These are phyloP conservation scores for Lentinula novae-zelandiae DNA, from an alignment of 1,284 basidiomycete genomes.

Conservation along the genomic window DNA sequence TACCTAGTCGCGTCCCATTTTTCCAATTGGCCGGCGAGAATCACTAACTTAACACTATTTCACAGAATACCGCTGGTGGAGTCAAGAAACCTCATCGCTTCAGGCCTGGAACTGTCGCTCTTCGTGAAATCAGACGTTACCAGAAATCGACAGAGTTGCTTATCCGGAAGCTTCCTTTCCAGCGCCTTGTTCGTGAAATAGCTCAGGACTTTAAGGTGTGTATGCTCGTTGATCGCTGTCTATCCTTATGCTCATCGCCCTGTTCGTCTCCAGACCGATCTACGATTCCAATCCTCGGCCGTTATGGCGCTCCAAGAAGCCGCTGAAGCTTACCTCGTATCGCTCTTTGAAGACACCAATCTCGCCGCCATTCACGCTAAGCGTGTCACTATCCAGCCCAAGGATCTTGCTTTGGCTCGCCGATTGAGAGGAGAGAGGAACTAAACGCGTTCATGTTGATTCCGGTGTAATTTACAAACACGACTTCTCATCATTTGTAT, in stretches of 20 bases:
- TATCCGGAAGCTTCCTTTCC: constrained; percentile 75
- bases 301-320: constrained; percentile 79
- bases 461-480: background rate
- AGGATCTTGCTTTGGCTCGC: constrained; percentile 69
- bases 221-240: constrained; percentile 19
- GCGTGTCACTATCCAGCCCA: constrained; percentile 68
- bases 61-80: constrained; percentile 57
- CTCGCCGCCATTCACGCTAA: constrained; percentile 70
- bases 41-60: background rate
- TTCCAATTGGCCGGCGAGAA: background rate
- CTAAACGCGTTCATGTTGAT: constrained; percentile 18
- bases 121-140: constrained; percentile 83
- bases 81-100: constrained; percentile 75
- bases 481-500: background rate
- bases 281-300: constrained; percentile 80
- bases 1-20: background rate
- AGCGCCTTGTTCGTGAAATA: constrained; percentile 72
- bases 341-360: constrained; percentile 71
- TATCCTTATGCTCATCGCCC: background rate
- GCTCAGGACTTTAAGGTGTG: constrained; percentile 68
- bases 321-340: constrained; percentile 75
- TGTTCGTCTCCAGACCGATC: constrained; percentile 53
- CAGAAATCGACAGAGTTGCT: constrained; percentile 79
- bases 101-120: constrained; percentile 67
- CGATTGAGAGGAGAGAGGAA: constrained; percentile 64